phyloP scores from a whole-genome alignment of 495 filamentous ascomycete genomes.

The Filosporella fistucella region DNA sequence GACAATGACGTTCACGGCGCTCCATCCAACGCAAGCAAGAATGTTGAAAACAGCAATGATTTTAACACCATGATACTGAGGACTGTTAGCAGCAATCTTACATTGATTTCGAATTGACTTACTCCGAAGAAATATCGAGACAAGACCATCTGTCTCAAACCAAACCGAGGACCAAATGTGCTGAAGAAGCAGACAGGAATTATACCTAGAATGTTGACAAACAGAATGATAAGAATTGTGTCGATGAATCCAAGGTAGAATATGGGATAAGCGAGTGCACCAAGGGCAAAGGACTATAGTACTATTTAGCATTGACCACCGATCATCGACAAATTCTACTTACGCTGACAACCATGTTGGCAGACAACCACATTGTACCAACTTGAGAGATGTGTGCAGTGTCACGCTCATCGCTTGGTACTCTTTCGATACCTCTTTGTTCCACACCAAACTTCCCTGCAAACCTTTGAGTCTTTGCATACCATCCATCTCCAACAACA shows the following conservation, averaged over 20 bases:
- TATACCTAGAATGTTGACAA: slow-evolving; percentile 74
- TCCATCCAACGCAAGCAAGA: slow-evolving; percentile 74
- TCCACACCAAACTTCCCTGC: slow-evolving; percentile 70
- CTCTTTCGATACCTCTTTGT: slow-evolving; percentile 76
- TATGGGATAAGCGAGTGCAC: slow-evolving; percentile 61
- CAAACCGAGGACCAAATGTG: slow-evolving; percentile 73
- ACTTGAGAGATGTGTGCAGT: slow-evolving; percentile 64
- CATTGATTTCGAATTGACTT: slow-evolving; percentile 31
- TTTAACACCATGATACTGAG: slow-evolving; percentile 16
- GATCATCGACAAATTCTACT: no score
- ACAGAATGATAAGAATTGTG: slow-evolving; percentile 68
- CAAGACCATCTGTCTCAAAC: slow-evolving; percentile 82
- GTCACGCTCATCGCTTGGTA: slow-evolving; percentile 67
- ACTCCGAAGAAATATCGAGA: slow-evolving; percentile 78
- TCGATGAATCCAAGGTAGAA: slow-evolving; percentile 73
- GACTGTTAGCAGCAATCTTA: not conserved
- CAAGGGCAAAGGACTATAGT: slow-evolving; percentile 73
- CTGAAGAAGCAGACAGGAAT: slow-evolving; percentile 76
- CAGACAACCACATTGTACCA: slow-evolving; percentile 78
- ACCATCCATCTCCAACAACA: slow-evolving; percentile 52
- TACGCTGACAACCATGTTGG: slow-evolving; percentile 73
- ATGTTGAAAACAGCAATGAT: slow-evolving; percentile 71
- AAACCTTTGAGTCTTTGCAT: slow-evolving; percentile 64
- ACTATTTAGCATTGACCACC: no score
- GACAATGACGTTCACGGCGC: slow-evolving; percentile 69